Conservation (phyloP, 257 asterid species). For the Solanum sparsipilum region DNA sequence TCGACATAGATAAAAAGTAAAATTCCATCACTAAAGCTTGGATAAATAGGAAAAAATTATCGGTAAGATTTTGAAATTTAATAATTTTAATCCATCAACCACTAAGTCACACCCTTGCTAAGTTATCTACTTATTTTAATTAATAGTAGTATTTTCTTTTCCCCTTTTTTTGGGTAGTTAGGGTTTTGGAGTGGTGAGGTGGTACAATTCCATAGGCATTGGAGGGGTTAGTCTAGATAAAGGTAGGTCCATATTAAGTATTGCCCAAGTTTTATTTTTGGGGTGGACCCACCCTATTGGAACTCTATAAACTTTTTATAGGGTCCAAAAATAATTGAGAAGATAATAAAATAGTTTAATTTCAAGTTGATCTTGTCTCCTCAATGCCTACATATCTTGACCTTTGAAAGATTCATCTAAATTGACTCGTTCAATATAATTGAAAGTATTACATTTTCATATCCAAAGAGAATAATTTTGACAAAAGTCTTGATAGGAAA, state of each 20-base stretch:
- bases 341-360: background rate
- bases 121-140: background rate
- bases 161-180: background rate
- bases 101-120: background rate
- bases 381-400: background rate
- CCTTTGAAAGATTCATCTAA: background rate
- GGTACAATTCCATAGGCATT: background rate
- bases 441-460: background rate
- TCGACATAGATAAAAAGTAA: rapidly evolving
- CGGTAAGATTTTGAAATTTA: rapidly evolving
- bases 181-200: background rate
- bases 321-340: background rate
- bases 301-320: background rate
- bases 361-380: background rate
- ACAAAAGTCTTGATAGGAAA: background rate
- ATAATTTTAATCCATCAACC: background rate
- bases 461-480: background rate
- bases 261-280: background rate
- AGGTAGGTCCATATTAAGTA: background rate
- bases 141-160: background rate
- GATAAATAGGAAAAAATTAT: background rate
- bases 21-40: background rate
- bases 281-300: background rate
- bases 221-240: background rate
- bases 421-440: background rate